A percentile compares a stretch with the other conserved stretches of the same genome.
Conservation (phyloP, 2,329 filamentous ascomycete species). For the Fusarium bulbicola region DNA sequence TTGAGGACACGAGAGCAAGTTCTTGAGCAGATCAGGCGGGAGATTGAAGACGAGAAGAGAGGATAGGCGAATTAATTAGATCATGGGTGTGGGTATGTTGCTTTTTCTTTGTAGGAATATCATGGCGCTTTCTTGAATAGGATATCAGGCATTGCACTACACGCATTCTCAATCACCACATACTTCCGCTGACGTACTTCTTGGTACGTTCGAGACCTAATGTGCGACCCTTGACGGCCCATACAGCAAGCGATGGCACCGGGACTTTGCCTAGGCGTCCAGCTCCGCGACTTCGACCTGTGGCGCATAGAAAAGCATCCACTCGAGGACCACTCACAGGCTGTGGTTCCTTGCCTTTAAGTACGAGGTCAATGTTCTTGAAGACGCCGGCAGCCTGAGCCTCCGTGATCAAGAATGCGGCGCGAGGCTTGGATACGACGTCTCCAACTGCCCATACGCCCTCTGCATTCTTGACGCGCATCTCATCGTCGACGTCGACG, state of each 20-base stretch:
- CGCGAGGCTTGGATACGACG: slow-evolving; percentile 59
- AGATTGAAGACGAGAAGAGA: slow-evolving; percentile 88
- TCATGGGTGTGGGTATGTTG: slow-evolving; percentile 19
- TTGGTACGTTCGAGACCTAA: slow-evolving; percentile 56
- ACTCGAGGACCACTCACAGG: slow-evolving; percentile 58
- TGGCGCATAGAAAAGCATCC: slow-evolving; percentile 59
- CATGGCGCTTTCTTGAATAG: slow-evolving; percentile 41
- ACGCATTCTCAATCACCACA: slow-evolving; percentile 45
- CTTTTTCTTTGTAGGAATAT: slow-evolving; percentile 41
- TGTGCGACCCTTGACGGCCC: slow-evolving; percentile 61
- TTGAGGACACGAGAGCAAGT: slow-evolving; percentile 78
- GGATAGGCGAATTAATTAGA: slow-evolving; percentile 50
- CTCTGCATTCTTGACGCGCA: slow-evolving; percentile 55
- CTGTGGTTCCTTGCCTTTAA: slow-evolving; percentile 55
- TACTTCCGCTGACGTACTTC: slow-evolving; percentile 58
- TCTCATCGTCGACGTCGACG: slow-evolving; percentile 60
- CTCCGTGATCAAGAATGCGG: slow-evolving; percentile 69
- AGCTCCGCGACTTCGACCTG: slow-evolving; percentile 59
- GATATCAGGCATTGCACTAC: slow-evolving; percentile 36
- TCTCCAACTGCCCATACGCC: slow-evolving; percentile 65
- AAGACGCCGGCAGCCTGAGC: slow-evolving; percentile 63
- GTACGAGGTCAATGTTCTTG: slow-evolving; percentile 61
- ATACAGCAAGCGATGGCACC: slow-evolving; percentile 61
- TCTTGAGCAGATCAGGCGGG: slow-evolving; percentile 77
- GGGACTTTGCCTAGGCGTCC: slow-evolving; percentile 59